A percentile compares a stretch with the other conserved stretches of the same genome.
These are phyloP conservation scores for Schizophyllum commune DNA, from an alignment of 1,284 basidiomycete genomes.

Conservation along the genomic window DNA sequence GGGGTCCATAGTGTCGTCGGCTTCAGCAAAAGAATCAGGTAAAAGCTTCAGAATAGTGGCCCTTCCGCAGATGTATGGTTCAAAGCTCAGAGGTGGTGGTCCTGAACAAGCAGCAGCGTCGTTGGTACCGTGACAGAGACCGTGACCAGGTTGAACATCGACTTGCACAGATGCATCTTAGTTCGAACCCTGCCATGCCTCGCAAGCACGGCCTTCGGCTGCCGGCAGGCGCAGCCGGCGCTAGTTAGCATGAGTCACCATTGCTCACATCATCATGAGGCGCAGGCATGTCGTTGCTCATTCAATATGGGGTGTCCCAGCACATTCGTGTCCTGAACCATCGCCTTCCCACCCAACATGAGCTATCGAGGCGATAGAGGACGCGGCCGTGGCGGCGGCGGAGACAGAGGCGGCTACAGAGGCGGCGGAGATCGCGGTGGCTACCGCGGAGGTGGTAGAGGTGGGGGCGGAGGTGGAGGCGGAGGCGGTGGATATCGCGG, in stretches of 20 bases:
- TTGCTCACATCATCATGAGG: neutral
- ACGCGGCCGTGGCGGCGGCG: slow-evolving; percentile 41
- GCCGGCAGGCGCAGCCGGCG: too few relatives aligned
- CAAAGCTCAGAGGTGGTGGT: too few relatives aligned
- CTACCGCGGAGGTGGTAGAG: slow-evolving; percentile 34
- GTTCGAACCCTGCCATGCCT: too few relatives aligned
- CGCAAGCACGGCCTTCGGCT: too few relatives aligned
- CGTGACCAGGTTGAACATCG: neutral
- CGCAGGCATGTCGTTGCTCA: too few relatives aligned
- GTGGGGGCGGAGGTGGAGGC: slow-evolving; percentile 43
- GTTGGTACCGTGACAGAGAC: neutral
- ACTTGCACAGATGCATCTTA: neutral
- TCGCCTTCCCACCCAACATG: neutral
- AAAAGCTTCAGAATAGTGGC: too few relatives aligned
- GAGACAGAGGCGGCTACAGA: slow-evolving; percentile 20
- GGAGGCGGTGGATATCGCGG: slow-evolving; percentile 52
- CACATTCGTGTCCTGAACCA: neutral
- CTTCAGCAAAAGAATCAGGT: too few relatives aligned
- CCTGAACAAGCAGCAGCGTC: neutral
- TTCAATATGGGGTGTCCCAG: too few relatives aligned
- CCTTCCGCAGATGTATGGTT: too few relatives aligned
- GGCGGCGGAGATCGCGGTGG: slow-evolving; percentile 21
- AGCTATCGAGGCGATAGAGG: slow-evolving; percentile 14
- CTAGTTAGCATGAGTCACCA: neutral
- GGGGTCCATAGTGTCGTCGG: slow-evolving; percentile 40